phyloP scores from a whole-genome alignment of 148 eudicot genomes.

The Spergularia marina region DNA sequence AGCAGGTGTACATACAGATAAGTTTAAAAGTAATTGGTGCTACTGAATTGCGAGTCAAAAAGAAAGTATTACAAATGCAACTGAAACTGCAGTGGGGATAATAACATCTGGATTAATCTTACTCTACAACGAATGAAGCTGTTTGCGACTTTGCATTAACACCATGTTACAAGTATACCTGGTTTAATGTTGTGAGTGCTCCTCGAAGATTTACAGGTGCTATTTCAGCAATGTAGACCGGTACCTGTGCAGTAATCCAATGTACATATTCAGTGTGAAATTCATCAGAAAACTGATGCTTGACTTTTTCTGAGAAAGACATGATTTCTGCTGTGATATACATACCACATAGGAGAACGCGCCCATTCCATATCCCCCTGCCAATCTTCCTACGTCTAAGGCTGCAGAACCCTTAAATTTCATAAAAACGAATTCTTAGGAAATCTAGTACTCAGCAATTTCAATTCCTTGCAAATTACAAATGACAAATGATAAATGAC shows the following conservation, averaged over 20 bases:
- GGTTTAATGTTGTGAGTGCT: slow-evolving; percentile 76
- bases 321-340: neutral
- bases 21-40: neutral
- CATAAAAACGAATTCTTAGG: neutral
- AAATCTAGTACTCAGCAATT: neutral
- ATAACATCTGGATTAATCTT: no score
- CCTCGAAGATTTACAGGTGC: slow-evolving; percentile 91
- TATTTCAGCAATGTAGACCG: slow-evolving; percentile 87
- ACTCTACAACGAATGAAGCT: neutral
- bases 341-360: slow-evolving; percentile 88
- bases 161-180: slow-evolving; percentile 41
- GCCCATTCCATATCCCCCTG: slow-evolving; percentile 98
- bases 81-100: no score
- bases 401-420: slow-evolving; percentile 46
- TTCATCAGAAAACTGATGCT: neutral
- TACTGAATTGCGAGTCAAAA: no score
- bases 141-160: no score
- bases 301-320: neutral
- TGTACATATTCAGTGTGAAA: neutral
- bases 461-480: neutral
- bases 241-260: slow-evolving; percentile 48
- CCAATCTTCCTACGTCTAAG: slow-evolving; percentile 79
- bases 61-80: no score
- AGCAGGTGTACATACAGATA: no score
- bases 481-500: neutral